Evolutionary conservation across 495 filamentous ascomycete genomes (phyloP), one percentile per base, ranked within the genome.

Genomic region (Entonaema liquescens): DNA sequence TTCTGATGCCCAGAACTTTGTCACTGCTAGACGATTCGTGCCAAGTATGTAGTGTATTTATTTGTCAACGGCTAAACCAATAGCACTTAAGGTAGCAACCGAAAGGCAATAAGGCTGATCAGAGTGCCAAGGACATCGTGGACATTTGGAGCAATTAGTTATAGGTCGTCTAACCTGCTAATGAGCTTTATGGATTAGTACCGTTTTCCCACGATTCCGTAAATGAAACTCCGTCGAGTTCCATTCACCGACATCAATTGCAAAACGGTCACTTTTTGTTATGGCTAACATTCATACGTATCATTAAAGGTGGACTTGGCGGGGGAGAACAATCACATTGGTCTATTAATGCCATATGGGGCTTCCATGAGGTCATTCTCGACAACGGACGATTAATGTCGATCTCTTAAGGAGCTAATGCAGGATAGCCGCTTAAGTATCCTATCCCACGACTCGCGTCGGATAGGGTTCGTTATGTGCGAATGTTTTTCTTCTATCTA

Each of bases 1-100:
- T 59, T n/a, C 35, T 62, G 21, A 19, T 53, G 44, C 50, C 60
- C 33, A 58, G 53, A 65, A 31, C n/a, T 52, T 52, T 58, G 31
- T 33, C 36, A 65, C 7, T 17, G 47, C 57, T 49, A 38, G 42
- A 49, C 44, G 64, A 54, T 67, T 67, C 54, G 55, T 65, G 47
- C 60, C 55, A 72, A 63, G 58, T 62, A 38, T 12, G n/a, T 23
- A 25, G 21, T 52, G n/a, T 47, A 35, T 55, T 60, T 31, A 72
- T 72, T 68, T 68, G 70, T 72, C 70, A 72, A 60, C 29, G n/a
- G 33, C 55, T 33, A 62, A 28, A n/a, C 70, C 65, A 73, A 69
- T 73, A 15, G 65, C 29, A 66, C 2, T 33, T 35, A 29, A 17
- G 47, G 44, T 35, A 62, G 36, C 31, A 59, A 59, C 52, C 42